Evolutionary conservation across 495 filamentous ascomycete genomes (phyloP), one percentile per base, ranked within the genome.

Genomic region (Aspergillus kassunensis): DNA sequence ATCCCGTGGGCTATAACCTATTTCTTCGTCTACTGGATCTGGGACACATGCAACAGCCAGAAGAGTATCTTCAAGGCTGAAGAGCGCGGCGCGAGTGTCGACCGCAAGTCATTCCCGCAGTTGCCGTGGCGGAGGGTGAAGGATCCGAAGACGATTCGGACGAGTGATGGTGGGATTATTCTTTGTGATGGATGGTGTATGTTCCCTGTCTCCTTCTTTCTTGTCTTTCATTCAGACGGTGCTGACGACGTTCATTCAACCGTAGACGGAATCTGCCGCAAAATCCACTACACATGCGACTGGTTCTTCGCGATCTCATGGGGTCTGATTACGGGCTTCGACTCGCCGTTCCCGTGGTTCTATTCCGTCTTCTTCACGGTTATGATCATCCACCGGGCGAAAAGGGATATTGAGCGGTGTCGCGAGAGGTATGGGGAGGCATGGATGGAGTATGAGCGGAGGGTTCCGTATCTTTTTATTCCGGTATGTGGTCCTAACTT

Each of bases 261-360:
- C 0, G 15, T 39, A 71, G 66, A 91, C 60, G 86, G 84, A 11
- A 75, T 89, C 42, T 91, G 90, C 6, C 83, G 92, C 53, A 97
- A 97, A 71, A 79, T 95, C 23, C 91, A 97, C 64, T 97, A 97
- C 62, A 84, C 86, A 2, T 92, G 89, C 65, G 92, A 97, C 63
- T 73, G 85, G 36, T 90, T 81, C 65, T 96, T 96, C 59, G 83
- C 90, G 23, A 48, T 81, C n/a, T 74, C 68, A 2, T 86, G 82
- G 82, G 82, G 74, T 13, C 54, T 84, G 47, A 76, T 86, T 41
- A 82, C 80, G 1, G 82, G 82, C 1, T 86, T 85, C 64, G 66
- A 76, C 10, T 71, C 64, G 29, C 66, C 64, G 4, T 72, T 97
- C 65, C 92, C 92, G 0, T 98, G 92, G 91, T 97, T 98, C 63